Evolutionary conservation across 176 grass and related monocot genomes (phyloP).

Genomic region (Cenchrus purpureus): DNA sequence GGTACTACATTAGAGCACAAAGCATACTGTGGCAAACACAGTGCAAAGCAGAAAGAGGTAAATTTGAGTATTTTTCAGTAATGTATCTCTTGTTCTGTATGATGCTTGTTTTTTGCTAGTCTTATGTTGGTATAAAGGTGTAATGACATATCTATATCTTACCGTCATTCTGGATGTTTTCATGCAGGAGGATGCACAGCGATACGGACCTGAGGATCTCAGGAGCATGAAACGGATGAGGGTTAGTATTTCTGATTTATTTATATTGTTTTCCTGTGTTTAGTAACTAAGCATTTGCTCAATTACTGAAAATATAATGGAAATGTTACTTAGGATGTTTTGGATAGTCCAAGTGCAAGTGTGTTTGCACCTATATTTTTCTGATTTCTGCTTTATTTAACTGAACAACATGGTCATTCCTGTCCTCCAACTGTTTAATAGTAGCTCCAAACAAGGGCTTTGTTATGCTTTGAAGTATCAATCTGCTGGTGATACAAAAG

Average conservation of each 20-base stretch:
- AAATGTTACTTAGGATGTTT: conserved; percentile 7
- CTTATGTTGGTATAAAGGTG: neutral
- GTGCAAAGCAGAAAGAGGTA: conserved; percentile 79
- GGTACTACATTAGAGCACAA: conserved; percentile 61
- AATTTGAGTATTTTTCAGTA: conserved; percentile 31
- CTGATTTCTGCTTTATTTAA: neutral
- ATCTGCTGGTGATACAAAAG: neutral
- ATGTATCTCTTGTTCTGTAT: conserved; percentile 19
- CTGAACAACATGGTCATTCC: neutral
- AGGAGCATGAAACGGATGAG: conserved; percentile 86
- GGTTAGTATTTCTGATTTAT: conserved; percentile 58
- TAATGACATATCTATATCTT: conserved; percentile 35
- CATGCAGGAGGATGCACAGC: conserved; percentile 65
- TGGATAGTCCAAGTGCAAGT: neutral
- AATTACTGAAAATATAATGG: neutral
- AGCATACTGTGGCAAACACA: conserved; percentile 89
- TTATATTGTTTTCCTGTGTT: conserved; percentile 26
- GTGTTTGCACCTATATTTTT: neutral
- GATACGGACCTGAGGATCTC: conserved; percentile 80
- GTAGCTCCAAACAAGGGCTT: conserved; percentile 15
- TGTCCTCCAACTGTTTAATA: neutral
- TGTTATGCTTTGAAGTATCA: conserved; percentile 11
- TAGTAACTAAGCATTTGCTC: neutral
- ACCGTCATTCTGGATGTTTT: conserved; percentile 36
- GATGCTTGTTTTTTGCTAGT: conserved; percentile 29